Evolutionary conservation across 768 basidiomycete genomes (phyloP).

Genomic region (Suillus lakei): DNA sequence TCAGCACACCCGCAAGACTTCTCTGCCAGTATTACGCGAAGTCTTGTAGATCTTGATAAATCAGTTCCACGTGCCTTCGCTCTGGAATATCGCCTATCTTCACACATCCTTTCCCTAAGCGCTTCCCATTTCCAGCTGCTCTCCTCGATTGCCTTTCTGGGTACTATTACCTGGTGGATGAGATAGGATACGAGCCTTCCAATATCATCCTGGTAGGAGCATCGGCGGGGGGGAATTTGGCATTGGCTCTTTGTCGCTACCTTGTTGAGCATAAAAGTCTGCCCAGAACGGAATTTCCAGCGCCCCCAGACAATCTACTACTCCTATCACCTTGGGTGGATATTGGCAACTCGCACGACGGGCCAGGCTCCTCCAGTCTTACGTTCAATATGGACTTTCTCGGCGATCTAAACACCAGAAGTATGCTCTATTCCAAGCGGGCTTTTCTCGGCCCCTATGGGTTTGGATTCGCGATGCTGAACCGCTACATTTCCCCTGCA

Average conservation of each 20-base stretch:
- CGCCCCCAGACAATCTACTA: slow-evolving; percentile 52
- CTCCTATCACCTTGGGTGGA: slow-evolving; percentile 65
- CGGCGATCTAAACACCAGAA: slow-evolving; percentile 14
- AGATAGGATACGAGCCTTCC: slow-evolving; percentile 56
- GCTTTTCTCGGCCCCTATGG: slow-evolving; percentile 57
- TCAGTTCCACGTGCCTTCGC: slow-evolving; percentile 56
- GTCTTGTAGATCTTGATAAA: slow-evolving; percentile 50
- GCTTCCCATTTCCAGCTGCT: slow-evolving; percentile 74
- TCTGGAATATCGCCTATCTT: slow-evolving; percentile 74
- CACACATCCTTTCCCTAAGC: slow-evolving; percentile 42
- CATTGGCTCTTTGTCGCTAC: slow-evolving; percentile 64
- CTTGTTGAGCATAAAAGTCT: slow-evolving; percentile 55
- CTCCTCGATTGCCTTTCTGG: slow-evolving; percentile 76
- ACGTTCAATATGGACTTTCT: slow-evolving; percentile 39
- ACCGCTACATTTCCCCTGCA: slow-evolving; percentile 64
- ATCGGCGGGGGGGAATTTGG: slow-evolving; percentile 79
- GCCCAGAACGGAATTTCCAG: slow-evolving; percentile 27
- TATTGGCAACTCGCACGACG: slow-evolving; percentile 42
- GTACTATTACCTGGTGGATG: slow-evolving; percentile 69
- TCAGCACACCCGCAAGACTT: slow-evolving; percentile 62
- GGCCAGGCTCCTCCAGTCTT: slow-evolving; percentile 42
- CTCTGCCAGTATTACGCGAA: slow-evolving; percentile 49
- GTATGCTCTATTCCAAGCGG: slow-evolving; percentile 36
- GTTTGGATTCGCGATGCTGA: slow-evolving; percentile 46
- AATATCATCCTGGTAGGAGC: slow-evolving; percentile 75